Conservation (phyloP, 331 rosid species). For the Stylosanthes scabra region DNA sequence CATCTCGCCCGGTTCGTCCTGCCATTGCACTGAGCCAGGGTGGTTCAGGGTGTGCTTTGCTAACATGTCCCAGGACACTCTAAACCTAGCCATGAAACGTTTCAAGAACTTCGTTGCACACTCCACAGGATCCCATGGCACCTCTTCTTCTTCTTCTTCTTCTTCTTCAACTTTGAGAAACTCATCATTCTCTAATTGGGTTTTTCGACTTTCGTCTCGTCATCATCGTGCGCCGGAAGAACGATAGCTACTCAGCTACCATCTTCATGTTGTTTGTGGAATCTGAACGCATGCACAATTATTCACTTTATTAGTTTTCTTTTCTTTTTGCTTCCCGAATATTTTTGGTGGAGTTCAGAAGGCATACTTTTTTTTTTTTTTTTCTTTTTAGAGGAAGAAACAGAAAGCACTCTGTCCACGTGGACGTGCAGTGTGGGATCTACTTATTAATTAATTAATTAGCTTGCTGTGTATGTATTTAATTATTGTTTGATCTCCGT, state of each 20-base stretch:
- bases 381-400: constrained; percentile 37
- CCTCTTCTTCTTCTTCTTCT: not conserved
- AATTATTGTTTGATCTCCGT: constrained; percentile 24
- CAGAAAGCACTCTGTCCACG: constrained; percentile 70
- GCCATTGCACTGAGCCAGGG: constrained; percentile 92
- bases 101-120: constrained; percentile 62
- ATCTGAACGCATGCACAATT: constrained; percentile 34
- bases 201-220: constrained; percentile 80
- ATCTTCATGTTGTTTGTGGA: constrained; percentile 45
- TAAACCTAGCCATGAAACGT: constrained; percentile 74
- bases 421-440: constrained; percentile 73
- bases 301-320: not conserved
- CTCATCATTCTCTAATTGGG: constrained; percentile 80
- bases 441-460: not conserved
- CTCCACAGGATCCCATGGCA: constrained; percentile 17
- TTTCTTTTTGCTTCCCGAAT: constrained; percentile 41
- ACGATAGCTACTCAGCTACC: constrained; percentile 47
- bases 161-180: constrained; percentile 45
- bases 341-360: constrained; percentile 39
- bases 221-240: constrained; percentile 62
- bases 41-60: constrained; percentile 97
- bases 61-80: constrained; percentile 75
- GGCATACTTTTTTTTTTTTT: not conserved
- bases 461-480: constrained; percentile 27
- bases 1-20: constrained; percentile 88